These are phyloP conservation scores for Syzygium aqueum DNA, from an alignment of 345 rosid species.

Conservation along the genomic window DNA sequence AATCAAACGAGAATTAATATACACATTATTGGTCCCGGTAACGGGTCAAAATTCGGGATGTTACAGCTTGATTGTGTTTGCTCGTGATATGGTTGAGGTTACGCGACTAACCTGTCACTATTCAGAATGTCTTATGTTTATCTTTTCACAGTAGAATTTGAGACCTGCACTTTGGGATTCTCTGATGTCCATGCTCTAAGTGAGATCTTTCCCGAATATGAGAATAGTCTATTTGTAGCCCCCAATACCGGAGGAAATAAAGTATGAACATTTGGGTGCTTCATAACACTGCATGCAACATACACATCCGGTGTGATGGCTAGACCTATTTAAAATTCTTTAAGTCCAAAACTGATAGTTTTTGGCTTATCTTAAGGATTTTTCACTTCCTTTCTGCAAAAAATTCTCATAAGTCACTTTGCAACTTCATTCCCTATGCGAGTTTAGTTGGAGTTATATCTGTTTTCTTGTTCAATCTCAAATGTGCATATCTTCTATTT, in stretches of 20 bases:
- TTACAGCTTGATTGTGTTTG: no score
- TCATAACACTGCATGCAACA: not conserved
- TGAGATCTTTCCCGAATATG: no score
- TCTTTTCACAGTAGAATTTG: not conserved
- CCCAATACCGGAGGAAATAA: not conserved
- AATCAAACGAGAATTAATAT: no score
- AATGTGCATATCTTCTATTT: not conserved
- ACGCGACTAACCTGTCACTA: not conserved
- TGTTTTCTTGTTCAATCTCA: not conserved
- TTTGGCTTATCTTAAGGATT: not conserved
- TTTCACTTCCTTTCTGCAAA: not conserved
- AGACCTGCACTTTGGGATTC: not conserved
- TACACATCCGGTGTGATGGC: not conserved
- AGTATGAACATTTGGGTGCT: not conserved
- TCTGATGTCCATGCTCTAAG: not conserved
- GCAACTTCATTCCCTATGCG: no score
- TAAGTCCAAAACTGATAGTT: no score
- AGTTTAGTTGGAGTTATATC: no score
- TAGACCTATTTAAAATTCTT: not conserved
- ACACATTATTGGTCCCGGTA: no score
- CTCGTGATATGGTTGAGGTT: conserved; percentile 82
- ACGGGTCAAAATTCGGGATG: no score
- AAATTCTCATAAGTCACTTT: no score
- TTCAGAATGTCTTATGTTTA: not conserved
- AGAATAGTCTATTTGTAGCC: not conserved